Conservation (phyloP, 345 rosid species). For the Hibiscus tridactylites region DNA sequence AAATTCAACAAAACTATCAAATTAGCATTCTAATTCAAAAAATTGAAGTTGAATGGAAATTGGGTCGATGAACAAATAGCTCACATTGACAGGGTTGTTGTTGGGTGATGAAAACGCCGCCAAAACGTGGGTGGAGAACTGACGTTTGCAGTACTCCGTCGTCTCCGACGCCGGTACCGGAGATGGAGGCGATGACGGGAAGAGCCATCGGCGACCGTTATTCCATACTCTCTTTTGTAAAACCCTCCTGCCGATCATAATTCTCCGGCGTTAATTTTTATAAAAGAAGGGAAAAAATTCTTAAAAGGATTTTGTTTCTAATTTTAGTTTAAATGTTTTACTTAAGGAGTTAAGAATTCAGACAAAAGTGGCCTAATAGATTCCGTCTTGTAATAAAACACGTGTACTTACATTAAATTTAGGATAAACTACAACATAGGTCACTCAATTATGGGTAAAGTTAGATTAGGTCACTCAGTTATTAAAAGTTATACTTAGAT, state of each 20-base stretch:
- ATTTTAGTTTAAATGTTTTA: not conserved
- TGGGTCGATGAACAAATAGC: slow-evolving; percentile 7
- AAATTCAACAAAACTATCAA: not conserved
- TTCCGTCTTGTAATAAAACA: not conserved
- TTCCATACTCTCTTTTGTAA: not conserved
- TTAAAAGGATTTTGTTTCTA: not conserved
- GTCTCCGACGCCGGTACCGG: not conserved
- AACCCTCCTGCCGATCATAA: not conserved
- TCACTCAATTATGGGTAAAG: too few relatives aligned
- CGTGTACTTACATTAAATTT: not conserved
- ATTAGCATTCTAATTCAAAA: not conserved
- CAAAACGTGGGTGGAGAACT: slow-evolving; percentile 4
- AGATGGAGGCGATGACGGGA: slow-evolving; percentile 3
- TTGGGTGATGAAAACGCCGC: slow-evolving; percentile 5
- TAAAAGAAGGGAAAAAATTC: not conserved
- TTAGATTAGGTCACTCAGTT: too few relatives aligned
- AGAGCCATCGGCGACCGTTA: slow-evolving; percentile 13
- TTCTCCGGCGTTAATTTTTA: not conserved
- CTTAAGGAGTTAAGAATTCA: not conserved
- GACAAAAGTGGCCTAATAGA: not conserved
- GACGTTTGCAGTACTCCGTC: not conserved
- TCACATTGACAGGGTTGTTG: slow-evolving; percentile 21
- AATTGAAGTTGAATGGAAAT: not conserved
- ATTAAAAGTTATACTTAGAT: too few relatives aligned
- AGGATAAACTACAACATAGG: too few relatives aligned